These are phyloP conservation scores for Sarocladium strictum DNA, from an alignment of 2,329 filamentous ascomycete genomes.

Conservation along the genomic window DNA sequence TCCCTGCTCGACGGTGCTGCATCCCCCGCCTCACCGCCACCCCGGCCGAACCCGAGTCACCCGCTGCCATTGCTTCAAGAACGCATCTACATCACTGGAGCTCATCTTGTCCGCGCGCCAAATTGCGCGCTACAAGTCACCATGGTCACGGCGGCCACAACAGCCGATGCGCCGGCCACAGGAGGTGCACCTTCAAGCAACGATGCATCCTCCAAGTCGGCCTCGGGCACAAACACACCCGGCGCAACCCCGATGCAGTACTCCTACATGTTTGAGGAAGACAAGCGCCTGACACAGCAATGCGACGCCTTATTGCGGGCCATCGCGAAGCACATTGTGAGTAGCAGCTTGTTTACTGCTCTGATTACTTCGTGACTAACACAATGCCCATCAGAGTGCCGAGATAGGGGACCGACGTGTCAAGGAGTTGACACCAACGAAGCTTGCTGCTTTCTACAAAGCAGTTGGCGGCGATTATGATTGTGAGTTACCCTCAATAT, in stretches of 20 bases:
- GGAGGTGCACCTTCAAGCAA: neutral
- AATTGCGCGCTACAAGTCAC: neutral
- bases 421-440: constrained; percentile 53
- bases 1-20: neutral
- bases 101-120: neutral
- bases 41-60: neutral
- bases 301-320: constrained; percentile 64
- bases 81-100: neutral
- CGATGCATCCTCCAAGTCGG: neutral
- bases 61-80: neutral
- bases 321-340: constrained; percentile 65
- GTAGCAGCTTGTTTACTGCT: no score
- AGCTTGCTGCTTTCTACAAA: constrained; percentile 73
- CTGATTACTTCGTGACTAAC: neutral
- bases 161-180: neutral
- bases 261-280: constrained; percentile 60
- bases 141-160: constrained; percentile 7
- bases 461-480: constrained; percentile 72
- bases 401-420: constrained; percentile 53
- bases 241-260: constrained; percentile 36
- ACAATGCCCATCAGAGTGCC: constrained; percentile 35
- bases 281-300: constrained; percentile 62
- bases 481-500: constrained; percentile 30
- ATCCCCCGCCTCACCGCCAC: constrained; percentile 6
- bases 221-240: constrained; percentile 11